Evolutionary conservation across 140 eudicot species (phyloP), one percentile per base, ranked within the genome.

Genomic region (Ambrosia hybrid): DNA sequence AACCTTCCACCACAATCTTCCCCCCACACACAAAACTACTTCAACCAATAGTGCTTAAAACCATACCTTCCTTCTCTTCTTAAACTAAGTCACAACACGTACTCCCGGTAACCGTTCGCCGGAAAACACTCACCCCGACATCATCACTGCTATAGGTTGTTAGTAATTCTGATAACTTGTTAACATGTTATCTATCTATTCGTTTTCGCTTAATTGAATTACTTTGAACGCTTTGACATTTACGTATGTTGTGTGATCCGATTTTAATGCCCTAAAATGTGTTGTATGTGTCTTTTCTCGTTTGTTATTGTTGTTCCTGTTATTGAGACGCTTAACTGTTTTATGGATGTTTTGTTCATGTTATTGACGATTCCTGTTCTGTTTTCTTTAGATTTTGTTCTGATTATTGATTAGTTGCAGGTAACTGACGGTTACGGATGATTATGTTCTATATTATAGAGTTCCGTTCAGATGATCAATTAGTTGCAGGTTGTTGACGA

Each of bases 241-340:
- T 57, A 38, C 34, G 2, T 68, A 68, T 56, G 78, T 60, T 33
- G 43, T 58, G 51, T 56, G 82, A 72, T 78, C 74, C 74, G 69
- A 65, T 46, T 66, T 65, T 57, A 78, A 11, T 72, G 61, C 78
- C 77, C 26, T 0, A 64, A 64, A 65, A 72, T 8, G 11, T 71
- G 43, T 53, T 65, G 43, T 51, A 68, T 70, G 45, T 59, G 14
- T 38, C 37, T 49, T 69, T 71, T 21, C 9, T 63, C 36, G 73
- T 59, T 49, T 38, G 64, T 21, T 72, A 62, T 64, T 55, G 63
- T 43, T 78, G 15, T 52, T 71, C 39, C 36, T 55, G 7, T 8
- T 43, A 51, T 59, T n/a, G 63, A 43, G 65, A 48, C n/a, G 33
- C 49, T 68, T 17, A 53, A 62, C 5, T 77, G 60, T 56, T 53